Evolutionary conservation across 768 basidiomycete genomes (phyloP), one percentile per base, ranked within the genome.

Genomic region (Scleroderma bovista): DNA sequence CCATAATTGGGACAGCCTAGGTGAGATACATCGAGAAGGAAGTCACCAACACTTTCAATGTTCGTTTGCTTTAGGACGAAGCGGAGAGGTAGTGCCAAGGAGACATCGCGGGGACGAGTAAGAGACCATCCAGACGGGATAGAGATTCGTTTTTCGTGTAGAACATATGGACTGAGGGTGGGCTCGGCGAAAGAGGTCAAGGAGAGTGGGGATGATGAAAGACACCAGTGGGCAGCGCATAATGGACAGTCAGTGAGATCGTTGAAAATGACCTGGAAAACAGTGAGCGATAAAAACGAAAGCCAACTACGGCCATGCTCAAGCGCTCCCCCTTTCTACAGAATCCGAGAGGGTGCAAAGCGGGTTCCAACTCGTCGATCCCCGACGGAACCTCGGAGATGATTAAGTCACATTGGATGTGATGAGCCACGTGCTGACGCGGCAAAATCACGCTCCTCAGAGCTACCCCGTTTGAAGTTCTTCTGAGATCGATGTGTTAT

Each of bases 51-150:
- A 32, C 60, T 41, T 46, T 72, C 58, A 7, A 74, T 48, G 52
- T 78, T 76, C 37, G 58, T 60, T 56, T 78, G 76, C 9, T 56
- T 54, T 5, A 78, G 68, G 0, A 74, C 77, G 38, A 77, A 69
- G 43, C 75, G 74, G 34, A 78, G 60, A 11, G 76, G 77, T 23
- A 77, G 52, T 3, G 65, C 49, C 19, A 62, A 60, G 38, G 64
- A 50, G 7, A 69, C 19, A 34, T 68, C 56, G 20, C 68, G 61
- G 3, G 62, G 68, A 26, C 66, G 63, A 15, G 62, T 44, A 3
- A 55, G 48, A 1, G 32, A 36, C 76, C 71, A 77, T 51, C 73
- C 75, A 22, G 55, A 33, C 2, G 77, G 77, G 20, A 64, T 53
- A 24, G 58, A 46, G 10, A 68, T 60, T 15, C 77, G 72, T 22